Evolutionary conservation across 345 rosid species (phyloP).

Genomic region (Acer yangbiense): DNA sequence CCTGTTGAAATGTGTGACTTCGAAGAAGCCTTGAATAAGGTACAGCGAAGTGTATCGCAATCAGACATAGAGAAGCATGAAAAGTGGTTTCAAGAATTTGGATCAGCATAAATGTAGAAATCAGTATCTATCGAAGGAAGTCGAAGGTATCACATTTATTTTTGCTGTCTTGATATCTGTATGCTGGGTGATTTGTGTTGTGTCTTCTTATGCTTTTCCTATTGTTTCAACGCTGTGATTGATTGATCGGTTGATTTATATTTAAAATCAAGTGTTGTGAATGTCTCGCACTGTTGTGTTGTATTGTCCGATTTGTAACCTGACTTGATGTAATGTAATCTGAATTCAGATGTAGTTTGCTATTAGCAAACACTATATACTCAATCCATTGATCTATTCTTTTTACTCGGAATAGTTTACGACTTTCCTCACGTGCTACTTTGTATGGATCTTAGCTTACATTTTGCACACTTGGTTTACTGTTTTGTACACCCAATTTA

Average conservation of each 20-base stretch:
- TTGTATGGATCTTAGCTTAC: background rate
- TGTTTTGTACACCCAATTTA: background rate
- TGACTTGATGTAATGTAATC: conserved; percentile 15
- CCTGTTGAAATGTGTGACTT: conserved; percentile 99
- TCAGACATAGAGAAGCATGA: conserved; percentile 94
- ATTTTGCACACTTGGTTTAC: background rate
- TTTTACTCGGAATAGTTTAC: background rate
- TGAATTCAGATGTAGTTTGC: conserved; percentile 14
- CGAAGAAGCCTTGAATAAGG: conserved; percentile 91
- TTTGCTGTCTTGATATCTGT: background rate
- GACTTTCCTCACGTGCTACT: no score
- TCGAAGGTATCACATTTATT: background rate
- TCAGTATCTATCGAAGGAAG: background rate
- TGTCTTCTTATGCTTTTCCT: background rate
- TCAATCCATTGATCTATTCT: background rate
- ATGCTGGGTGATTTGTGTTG: background rate
- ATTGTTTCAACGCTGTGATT: background rate
- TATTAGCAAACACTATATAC: background rate
- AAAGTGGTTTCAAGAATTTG: conserved; percentile 95
- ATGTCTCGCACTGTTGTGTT: conserved; percentile 9
- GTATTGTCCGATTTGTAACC: conserved; percentile 8
- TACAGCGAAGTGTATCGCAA: conserved; percentile 92
- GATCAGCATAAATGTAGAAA: conserved; percentile 62
- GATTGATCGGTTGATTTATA: conserved; percentile 1
- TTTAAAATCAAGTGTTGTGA: background rate